Conservation (phyloP, 805 yeast species). For the Nematodospora valgi region DNA sequence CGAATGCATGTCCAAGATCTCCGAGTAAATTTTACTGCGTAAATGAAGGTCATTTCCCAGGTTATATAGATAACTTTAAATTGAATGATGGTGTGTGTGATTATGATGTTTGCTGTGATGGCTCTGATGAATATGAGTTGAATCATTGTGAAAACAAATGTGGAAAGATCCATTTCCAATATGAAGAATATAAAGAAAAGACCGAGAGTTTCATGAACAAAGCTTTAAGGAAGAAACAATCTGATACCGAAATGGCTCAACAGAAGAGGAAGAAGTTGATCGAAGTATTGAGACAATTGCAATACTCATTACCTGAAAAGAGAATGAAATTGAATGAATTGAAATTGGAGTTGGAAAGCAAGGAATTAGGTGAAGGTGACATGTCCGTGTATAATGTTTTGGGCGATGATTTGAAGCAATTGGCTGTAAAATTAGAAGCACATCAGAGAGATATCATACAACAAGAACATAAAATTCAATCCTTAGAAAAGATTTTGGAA, state of each 20-base stretch:
- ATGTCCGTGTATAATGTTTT: constrained; percentile 16
- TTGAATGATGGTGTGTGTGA: constrained; percentile 94
- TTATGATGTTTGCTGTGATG: constrained; percentile 87
- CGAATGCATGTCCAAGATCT: constrained; percentile 63
- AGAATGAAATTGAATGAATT: constrained; percentile 5
- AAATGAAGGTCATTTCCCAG: constrained; percentile 67
- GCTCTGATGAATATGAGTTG: constrained; percentile 70
- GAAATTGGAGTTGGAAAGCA: constrained; percentile 4
- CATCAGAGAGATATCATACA: constrained; percentile 11
- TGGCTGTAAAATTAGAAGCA: constrained; percentile 9
- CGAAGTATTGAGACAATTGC: constrained; percentile 7
- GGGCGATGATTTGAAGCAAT: constrained; percentile 12
- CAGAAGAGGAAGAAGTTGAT: constrained; percentile 13
- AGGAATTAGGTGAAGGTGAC: constrained; percentile 8
- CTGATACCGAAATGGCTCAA: constrained; percentile 20
- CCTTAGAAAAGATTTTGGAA: constrained; percentile 46
- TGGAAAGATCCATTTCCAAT: constrained; percentile 43
- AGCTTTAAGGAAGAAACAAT: constrained; percentile 26
- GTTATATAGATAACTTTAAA: constrained; percentile 58
- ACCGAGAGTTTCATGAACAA: constrained; percentile 15
- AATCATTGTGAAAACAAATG: constrained; percentile 57
- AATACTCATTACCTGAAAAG: not conserved
- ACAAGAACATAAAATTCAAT: constrained; percentile 16
- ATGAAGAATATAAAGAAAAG: constrained; percentile 15
- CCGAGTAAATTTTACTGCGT: constrained; percentile 61